Conservation (phyloP, 2,329 filamentous ascomycete species). For the Cercospora janseana region DNA sequence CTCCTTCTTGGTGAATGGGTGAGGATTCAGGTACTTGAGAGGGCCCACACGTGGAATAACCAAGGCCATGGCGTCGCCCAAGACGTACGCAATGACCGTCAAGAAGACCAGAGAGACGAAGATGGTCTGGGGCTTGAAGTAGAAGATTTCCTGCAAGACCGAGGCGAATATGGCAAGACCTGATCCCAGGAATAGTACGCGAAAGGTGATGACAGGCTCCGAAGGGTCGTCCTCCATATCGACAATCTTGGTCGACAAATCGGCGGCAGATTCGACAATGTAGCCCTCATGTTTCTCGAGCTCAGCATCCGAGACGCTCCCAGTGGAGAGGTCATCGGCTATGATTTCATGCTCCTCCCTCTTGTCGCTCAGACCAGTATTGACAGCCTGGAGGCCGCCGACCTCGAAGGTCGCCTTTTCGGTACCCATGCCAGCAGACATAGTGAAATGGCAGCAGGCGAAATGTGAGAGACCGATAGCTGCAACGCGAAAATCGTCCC, state of each 20-base stretch:
- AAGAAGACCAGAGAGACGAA: slow-evolving; percentile 48
- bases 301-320: background rate
- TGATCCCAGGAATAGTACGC: slow-evolving; percentile 42
- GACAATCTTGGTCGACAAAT: slow-evolving; percentile 38
- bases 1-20: slow-evolving; percentile 37
- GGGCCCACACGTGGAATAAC: slow-evolving; percentile 39
- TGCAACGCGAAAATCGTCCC: too few species aligned
- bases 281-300: background rate
- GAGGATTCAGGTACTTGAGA: slow-evolving; percentile 43
- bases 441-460: background rate
- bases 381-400: background rate
- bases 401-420: background rate
- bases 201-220: slow-evolving; percentile 42
- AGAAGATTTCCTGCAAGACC: slow-evolving; percentile 47
- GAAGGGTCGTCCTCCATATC: slow-evolving; percentile 42
- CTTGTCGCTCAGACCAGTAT: background rate
- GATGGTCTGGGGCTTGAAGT: slow-evolving; percentile 51
- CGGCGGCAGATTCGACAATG: slow-evolving; percentile 30
- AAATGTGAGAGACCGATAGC: too few species aligned
- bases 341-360: slow-evolving; percentile 2
- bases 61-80: slow-evolving; percentile 43
- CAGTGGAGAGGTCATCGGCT: background rate
- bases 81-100: slow-evolving; percentile 46
- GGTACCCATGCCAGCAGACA: background rate
- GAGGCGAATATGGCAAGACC: slow-evolving; percentile 33